Conservation (phyloP, 805 yeast species). For the Alloascoidea africana region DNA sequence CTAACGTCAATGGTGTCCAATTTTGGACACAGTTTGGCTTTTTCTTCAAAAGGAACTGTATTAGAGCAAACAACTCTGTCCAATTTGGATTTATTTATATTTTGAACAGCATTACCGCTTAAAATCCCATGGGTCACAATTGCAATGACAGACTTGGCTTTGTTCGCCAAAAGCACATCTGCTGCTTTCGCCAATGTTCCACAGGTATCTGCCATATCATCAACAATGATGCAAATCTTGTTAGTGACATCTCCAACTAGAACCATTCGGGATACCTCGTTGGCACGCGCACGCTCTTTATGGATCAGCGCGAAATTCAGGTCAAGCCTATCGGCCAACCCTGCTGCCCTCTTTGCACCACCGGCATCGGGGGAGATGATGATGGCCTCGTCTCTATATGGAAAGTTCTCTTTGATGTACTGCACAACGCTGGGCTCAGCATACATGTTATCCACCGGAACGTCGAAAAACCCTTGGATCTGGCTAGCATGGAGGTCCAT, state of each 20-base stretch:
- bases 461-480: slow-evolving; percentile 91
- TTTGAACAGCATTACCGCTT: slow-evolving; percentile 69
- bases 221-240: slow-evolving; percentile 75
- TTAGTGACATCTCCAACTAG: slow-evolving; percentile 86
- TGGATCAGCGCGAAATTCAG: slow-evolving; percentile 91
- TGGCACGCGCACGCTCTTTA: slow-evolving; percentile 90
- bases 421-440: slow-evolving; percentile 86
- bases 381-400: slow-evolving; percentile 41
- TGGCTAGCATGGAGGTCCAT: slow-evolving; percentile 97
- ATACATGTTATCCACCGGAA: slow-evolving; percentile 90
- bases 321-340: slow-evolving; percentile 83
- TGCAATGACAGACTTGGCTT: slow-evolving; percentile 79
- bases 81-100: slow-evolving; percentile 51
- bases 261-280: slow-evolving; percentile 91
- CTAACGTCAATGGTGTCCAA: slow-evolving; percentile 74
- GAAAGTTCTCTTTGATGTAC: slow-evolving; percentile 56
- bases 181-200: slow-evolving; percentile 95
- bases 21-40: slow-evolving; percentile 43
- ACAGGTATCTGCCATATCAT: slow-evolving; percentile 98
- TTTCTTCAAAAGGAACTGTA: slow-evolving; percentile 71
- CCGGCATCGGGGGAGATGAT: slow-evolving; percentile 98
- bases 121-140: slow-evolving; percentile 93
- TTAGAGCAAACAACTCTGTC: slow-evolving; percentile 79
- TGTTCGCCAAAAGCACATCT: slow-evolving; percentile 63
- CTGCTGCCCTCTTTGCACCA: slow-evolving; percentile 95